Evolutionary conservation across 2,329 filamentous ascomycete species (phyloP).

Genomic region (Diaporthe citrichinensis): DNA sequence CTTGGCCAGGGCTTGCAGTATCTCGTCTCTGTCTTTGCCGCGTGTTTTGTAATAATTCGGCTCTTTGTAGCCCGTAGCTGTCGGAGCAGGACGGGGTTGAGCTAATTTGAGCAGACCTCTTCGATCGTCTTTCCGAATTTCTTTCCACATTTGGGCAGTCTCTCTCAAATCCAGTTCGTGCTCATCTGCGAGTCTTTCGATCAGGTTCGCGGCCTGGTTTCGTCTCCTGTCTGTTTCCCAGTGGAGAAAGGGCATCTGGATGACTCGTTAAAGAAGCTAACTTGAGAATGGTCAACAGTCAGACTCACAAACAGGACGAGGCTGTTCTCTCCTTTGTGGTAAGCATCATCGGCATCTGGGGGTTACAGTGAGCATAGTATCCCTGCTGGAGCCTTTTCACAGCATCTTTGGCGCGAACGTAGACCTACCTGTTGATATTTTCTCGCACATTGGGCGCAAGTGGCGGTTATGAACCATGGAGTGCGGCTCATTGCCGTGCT

Average conservation of each 20-base stretch:
- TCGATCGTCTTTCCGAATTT: not conserved
- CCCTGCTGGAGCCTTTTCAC: no score
- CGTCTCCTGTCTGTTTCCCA: conserved; percentile 56
- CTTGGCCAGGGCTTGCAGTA: conserved; percentile 8
- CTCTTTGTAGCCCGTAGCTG: not conserved
- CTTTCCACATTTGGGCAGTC: conserved; percentile 27
- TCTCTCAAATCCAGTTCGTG: conserved; percentile 12
- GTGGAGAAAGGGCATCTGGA: conserved; percentile 57
- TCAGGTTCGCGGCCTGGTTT: conserved; percentile 47
- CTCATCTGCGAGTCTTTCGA: conserved; percentile 45
- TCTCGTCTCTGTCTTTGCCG: conserved; percentile 18
- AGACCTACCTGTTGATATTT: conserved; percentile 48
- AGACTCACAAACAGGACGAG: conserved; percentile 50
- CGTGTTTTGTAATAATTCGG: conserved; percentile 33
- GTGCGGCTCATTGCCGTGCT: conserved; percentile 46
- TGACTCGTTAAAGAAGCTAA: no score
- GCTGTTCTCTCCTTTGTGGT: conserved; percentile 37
- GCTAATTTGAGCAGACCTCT: conserved; percentile 30
- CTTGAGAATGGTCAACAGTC: not conserved
- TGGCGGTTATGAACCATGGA: conserved; percentile 52
- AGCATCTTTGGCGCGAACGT: not conserved
- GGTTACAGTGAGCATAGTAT: not conserved
- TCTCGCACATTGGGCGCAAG: conserved; percentile 53
- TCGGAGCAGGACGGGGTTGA: conserved; percentile 8
- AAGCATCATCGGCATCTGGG: not conserved